Percentiles rank a stretch among this genome's conserved stretches.
Evolutionary conservation across 768 basidiomycete genomes (phyloP).

Genomic region (Xerocomus spinulosus): DNA sequence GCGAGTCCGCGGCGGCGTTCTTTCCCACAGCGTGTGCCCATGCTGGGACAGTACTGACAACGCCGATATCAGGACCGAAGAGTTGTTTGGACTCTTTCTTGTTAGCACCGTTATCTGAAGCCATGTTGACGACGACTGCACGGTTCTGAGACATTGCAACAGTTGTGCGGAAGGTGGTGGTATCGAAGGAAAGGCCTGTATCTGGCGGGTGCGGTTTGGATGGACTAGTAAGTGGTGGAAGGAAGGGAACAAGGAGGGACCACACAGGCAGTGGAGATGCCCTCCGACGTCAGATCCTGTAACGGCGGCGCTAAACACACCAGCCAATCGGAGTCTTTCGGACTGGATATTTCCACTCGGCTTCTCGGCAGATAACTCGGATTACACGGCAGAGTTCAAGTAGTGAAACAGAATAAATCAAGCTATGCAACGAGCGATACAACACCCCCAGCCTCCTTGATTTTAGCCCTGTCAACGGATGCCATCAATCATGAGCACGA

Average conservation of each 20-base stretch:
- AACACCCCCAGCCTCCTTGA: slow-evolving; percentile 93
- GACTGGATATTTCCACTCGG: slow-evolving; percentile 2
- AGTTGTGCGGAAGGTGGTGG: slow-evolving; percentile 43
- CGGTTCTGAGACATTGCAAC: slow-evolving; percentile 45
- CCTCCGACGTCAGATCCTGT: slow-evolving; percentile 17
- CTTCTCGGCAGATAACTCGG: slow-evolving; percentile 1
- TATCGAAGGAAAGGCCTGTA: slow-evolving; percentile 50
- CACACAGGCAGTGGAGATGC: slow-evolving; percentile 39
- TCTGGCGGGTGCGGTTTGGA: slow-evolving; percentile 45
- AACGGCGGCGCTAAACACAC: not conserved
- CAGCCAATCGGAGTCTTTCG: not conserved
- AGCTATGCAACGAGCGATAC: slow-evolving; percentile 84
- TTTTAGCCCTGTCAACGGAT: slow-evolving; percentile 52
- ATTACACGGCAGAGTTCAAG: slow-evolving; percentile 1
- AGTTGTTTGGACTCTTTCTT: slow-evolving; percentile 65
- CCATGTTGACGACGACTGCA: slow-evolving; percentile 27
- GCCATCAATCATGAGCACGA: too few relatives aligned
- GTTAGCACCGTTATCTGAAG: slow-evolving; percentile 10
- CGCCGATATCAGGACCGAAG: slow-evolving; percentile 89
- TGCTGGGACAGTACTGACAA: slow-evolving; percentile 59
- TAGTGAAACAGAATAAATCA: slow-evolving; percentile 21
- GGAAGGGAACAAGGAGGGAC: slow-evolving; percentile 10
- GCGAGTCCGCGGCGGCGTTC: slow-evolving; percentile 56
- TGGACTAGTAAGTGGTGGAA: not conserved
- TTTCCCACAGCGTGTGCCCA: slow-evolving; percentile 70